These are phyloP conservation scores for Venustampulla echinocandica DNA, from an alignment of 495 filamentous ascomycete species.

Conservation along the genomic window DNA sequence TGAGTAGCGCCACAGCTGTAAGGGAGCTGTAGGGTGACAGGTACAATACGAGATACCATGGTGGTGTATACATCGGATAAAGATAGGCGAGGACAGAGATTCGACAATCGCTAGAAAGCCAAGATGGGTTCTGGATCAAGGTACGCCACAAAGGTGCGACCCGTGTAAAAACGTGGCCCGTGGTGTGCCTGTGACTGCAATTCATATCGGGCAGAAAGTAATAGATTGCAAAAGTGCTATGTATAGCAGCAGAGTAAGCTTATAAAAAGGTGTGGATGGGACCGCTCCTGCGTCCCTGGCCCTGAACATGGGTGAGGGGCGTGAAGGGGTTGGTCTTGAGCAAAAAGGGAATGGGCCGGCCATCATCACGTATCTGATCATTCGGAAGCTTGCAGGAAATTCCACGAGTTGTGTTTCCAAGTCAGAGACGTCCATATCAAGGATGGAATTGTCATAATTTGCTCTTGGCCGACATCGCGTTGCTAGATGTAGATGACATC, in stretches of 20 bases:
- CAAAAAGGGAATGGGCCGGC: not conserved
- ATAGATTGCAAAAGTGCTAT: constrained; percentile 13
- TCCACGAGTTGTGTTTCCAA: not conserved
- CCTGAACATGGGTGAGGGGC: constrained; percentile 8
- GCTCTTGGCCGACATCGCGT: not conserved
- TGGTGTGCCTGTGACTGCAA: constrained; percentile 14
- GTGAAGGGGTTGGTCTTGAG: constrained; percentile 4
- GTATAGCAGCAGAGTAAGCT: constrained; percentile 15
- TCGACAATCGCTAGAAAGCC: not conserved
- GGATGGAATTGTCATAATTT: not conserved
- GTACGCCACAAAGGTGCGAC: constrained; percentile 1
- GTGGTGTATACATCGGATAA: constrained; percentile 14
- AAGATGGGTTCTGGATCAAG: not conserved
- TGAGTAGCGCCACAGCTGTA: not conserved
- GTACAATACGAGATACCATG: constrained; percentile 12
- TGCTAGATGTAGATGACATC: not conserved
- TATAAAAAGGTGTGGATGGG: constrained; percentile 3
- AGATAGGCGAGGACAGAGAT: constrained; percentile 9
- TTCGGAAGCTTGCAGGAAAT: not conserved
- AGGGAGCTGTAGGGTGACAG: constrained; percentile 7
- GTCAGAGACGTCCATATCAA: not conserved
- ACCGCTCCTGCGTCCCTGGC: not conserved
- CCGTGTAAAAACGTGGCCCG: constrained; percentile 14
- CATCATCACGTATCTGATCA: not conserved
- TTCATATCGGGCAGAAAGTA: constrained; percentile 11